Percentiles rank a stretch among this genome's conserved stretches.
These are phyloP conservation scores for Isoetes taiwanensis DNA, from an alignment of 75 land plant species.

Conservation along the genomic window DNA sequence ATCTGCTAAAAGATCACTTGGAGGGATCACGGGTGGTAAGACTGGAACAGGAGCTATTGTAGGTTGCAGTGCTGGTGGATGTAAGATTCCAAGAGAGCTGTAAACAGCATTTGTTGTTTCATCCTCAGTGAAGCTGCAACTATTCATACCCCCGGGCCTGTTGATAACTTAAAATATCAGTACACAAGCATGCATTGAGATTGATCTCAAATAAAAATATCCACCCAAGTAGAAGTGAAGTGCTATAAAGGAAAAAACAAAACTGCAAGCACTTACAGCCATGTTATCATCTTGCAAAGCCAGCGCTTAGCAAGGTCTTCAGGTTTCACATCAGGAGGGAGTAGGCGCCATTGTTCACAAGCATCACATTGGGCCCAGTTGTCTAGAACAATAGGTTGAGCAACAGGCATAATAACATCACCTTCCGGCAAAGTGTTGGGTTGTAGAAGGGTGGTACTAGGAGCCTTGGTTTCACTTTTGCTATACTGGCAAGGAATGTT, in stretches of 20 bases:
- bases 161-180: background rate
- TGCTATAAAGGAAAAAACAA: background rate
- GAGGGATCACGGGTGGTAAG: slow-evolving; percentile 5
- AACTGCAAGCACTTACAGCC: slow-evolving; percentile 75
- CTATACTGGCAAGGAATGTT: too few relatives aligned
- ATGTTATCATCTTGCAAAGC: slow-evolving; percentile 66
- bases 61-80: slow-evolving; percentile 16
- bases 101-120: slow-evolving; percentile 60
- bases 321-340: slow-evolving; percentile 38
- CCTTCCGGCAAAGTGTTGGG: background rate
- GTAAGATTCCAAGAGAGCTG: slow-evolving; percentile 15
- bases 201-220: background rate
- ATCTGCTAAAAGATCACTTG: slow-evolving; percentile 11
- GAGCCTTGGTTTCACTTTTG: slow-evolving; percentile 6
- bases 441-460: too few relatives aligned
- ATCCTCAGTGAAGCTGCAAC: slow-evolving; percentile 50
- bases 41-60: slow-evolving; percentile 5
- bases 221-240: background rate
- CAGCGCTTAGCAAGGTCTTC: slow-evolving; percentile 48
- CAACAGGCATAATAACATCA: background rate
- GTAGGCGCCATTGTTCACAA: slow-evolving; percentile 81
- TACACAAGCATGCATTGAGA: background rate
- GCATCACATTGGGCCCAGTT: slow-evolving; percentile 78
- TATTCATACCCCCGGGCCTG: slow-evolving; percentile 74
- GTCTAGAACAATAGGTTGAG: slow-evolving; percentile 25